phyloP scores from a whole-genome alignment of 768 basidiomycete species.

The Phaffia tasmanica region DNA sequence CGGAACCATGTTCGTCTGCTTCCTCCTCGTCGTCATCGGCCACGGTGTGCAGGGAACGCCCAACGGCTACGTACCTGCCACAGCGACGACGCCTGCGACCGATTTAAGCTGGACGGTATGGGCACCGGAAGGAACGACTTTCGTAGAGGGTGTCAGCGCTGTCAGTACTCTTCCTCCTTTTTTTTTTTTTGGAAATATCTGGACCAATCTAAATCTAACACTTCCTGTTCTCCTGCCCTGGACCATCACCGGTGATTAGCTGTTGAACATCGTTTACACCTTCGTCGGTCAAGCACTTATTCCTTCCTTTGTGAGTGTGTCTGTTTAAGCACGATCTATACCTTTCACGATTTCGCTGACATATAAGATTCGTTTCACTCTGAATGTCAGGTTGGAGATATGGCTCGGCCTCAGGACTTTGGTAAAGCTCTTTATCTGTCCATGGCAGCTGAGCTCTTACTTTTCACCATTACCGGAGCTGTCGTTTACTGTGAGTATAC shows the following conservation, averaged over 20 bases:
- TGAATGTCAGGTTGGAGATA: slow-evolving; percentile 26
- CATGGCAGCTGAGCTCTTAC: slow-evolving; percentile 29
- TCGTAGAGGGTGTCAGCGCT: slow-evolving; percentile 18
- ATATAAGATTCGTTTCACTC: too few species aligned
- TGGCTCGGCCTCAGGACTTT: slow-evolving; percentile 30
- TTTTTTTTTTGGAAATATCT: background rate
- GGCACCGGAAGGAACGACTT: slow-evolving; percentile 31
- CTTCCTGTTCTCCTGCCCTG: too few species aligned
- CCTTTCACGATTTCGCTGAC: too few species aligned
- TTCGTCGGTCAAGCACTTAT: slow-evolving; percentile 31
- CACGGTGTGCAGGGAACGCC: slow-evolving; percentile 29
- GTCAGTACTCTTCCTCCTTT: background rate
- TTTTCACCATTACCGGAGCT: slow-evolving; percentile 30
- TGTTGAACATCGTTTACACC: slow-evolving; percentile 25
- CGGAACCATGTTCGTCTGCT: slow-evolving; percentile 25
- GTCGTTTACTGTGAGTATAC: slow-evolving; percentile 24
- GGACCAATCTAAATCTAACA: too few species aligned
- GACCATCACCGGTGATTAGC: background rate
- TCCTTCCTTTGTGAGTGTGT: slow-evolving; percentile 24
- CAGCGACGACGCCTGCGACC: slow-evolving; percentile 19
- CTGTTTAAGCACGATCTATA: too few species aligned
- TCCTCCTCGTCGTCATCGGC: slow-evolving; percentile 30
- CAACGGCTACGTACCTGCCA: slow-evolving; percentile 27
- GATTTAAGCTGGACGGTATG: slow-evolving; percentile 27
- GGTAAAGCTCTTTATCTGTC: slow-evolving; percentile 31